Conservation (phyloP, 1,139 yeast genomes). For the Yamadazyma spencermartinsiae region DNA sequence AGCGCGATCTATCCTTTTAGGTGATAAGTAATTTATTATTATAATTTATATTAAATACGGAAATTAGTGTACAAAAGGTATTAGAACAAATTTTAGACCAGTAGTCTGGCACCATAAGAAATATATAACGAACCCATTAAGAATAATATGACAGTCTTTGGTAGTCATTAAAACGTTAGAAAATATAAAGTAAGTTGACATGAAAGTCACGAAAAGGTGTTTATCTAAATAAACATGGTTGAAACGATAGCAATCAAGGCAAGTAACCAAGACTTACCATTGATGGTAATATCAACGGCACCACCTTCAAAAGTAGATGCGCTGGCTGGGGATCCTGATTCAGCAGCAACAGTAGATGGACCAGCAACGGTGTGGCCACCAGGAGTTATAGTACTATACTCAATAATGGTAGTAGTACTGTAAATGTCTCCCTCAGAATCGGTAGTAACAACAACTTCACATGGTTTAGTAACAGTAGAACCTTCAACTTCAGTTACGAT, state of each 20-base stretch:
- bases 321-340: conserved; percentile 1
- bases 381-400: neutral
- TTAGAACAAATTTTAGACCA: neutral
- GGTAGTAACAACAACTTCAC: conserved; percentile 10
- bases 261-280: neutral
- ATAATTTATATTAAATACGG: neutral
- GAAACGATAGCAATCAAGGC: conserved; percentile 2
- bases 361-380: neutral
- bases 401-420: conserved; percentile 1
- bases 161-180: neutral
- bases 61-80: neutral
- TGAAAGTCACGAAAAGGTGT: neutral
- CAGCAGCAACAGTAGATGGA: conserved; percentile 2
- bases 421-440: conserved; percentile 4
- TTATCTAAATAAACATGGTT: neutral
- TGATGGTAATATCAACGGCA: neutral
- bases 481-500: conserved; percentile 15
- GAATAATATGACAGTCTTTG: neutral
- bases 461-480: conserved; percentile 11
- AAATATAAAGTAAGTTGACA: neutral
- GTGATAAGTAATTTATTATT: neutral
- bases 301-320: conserved; percentile 1
- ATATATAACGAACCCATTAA: neutral
- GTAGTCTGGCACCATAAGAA: neutral
- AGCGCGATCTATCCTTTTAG: no score